These are phyloP conservation scores for Zangia roseola DNA, from an alignment of 768 basidiomycete species.

Conservation along the genomic window DNA sequence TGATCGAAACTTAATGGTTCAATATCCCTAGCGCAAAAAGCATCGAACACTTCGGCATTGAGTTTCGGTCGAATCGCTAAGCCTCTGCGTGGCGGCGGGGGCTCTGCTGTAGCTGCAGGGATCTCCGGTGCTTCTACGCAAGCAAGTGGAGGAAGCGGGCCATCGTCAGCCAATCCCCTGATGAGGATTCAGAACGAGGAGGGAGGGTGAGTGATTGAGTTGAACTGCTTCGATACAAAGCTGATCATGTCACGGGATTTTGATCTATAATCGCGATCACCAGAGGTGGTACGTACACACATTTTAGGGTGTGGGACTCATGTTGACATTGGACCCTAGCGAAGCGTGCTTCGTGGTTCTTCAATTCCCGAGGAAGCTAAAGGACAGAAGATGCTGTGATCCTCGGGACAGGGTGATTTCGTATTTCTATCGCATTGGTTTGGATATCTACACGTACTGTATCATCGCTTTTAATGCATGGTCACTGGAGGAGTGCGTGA, in stretches of 20 bases:
- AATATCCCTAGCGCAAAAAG: constrained; percentile 61
- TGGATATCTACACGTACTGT: constrained; percentile 31
- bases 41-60: constrained; percentile 64
- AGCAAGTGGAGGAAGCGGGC: constrained; percentile 40
- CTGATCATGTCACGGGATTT: constrained; percentile 20
- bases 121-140: constrained; percentile 40
- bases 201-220: constrained; percentile 49
- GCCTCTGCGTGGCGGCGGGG: constrained; percentile 92
- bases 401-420: constrained; percentile 10
- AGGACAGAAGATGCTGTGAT: constrained; percentile 14
- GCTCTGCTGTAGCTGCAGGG: constrained; percentile 43
- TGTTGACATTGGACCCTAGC: constrained; percentile 47
- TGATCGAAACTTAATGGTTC: constrained; percentile 31
- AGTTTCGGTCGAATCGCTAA: constrained; percentile 96
- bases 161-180: constrained; percentile 61
- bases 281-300: constrained; percentile 33
- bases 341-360: constrained; percentile 93
- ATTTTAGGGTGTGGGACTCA: constrained; percentile 15
- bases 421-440: constrained; percentile 17
- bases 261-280: constrained; percentile 19
- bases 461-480: constrained; percentile 27
- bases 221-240: constrained; percentile 9
- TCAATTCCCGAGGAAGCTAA: constrained; percentile 69
- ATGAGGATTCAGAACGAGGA: constrained; percentile 81
- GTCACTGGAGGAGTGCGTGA: constrained; percentile 7